A percentile compares a stretch with the other conserved stretches of the same genome.
Conservation (phyloP, 441 rosid genomes). For the Biscutella auriculata region DNA sequence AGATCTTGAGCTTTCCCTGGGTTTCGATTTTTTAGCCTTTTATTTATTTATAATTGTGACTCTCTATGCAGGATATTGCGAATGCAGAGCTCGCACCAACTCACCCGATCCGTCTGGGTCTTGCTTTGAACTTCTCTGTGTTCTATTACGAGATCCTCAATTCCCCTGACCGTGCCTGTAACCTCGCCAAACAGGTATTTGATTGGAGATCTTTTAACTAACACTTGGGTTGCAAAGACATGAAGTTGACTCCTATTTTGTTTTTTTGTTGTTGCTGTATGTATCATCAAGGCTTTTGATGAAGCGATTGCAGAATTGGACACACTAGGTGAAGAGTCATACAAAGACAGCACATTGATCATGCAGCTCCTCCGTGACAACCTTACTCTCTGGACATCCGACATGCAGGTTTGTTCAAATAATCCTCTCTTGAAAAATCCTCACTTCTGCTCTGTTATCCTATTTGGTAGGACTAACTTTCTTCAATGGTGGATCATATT, state of each 20-base stretch:
- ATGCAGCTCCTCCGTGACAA: slow-evolving; percentile 77
- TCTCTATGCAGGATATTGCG: slow-evolving; percentile 41
- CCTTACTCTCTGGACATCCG: slow-evolving; percentile 69
- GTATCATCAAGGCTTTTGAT: slow-evolving; percentile 41
- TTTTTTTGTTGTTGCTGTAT: background rate
- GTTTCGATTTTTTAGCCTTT: background rate
- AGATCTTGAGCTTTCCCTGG: background rate
- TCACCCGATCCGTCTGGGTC: slow-evolving; percentile 61
- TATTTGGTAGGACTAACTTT: background rate
- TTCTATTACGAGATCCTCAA: slow-evolving; percentile 64
- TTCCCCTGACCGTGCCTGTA: slow-evolving; percentile 69
- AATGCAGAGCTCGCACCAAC: slow-evolving; percentile 59
- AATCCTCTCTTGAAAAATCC: no score
- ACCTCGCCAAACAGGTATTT: slow-evolving; percentile 54
- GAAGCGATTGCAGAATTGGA: slow-evolving; percentile 72
- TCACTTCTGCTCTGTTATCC: no score
- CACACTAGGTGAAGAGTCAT: slow-evolving; percentile 70
- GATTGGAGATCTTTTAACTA: no score
- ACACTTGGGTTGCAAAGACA: no score
- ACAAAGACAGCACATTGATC: slow-evolving; percentile 67
- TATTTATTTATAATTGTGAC: background rate
- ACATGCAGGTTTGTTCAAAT: slow-evolving; percentile 38
- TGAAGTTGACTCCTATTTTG: background rate
- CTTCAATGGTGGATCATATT: background rate
- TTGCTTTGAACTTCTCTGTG: slow-evolving; percentile 65